phyloP scores from a whole-genome alignment of 2,329 filamentous ascomycete species.

The Aureobasidium leucospermi region DNA sequence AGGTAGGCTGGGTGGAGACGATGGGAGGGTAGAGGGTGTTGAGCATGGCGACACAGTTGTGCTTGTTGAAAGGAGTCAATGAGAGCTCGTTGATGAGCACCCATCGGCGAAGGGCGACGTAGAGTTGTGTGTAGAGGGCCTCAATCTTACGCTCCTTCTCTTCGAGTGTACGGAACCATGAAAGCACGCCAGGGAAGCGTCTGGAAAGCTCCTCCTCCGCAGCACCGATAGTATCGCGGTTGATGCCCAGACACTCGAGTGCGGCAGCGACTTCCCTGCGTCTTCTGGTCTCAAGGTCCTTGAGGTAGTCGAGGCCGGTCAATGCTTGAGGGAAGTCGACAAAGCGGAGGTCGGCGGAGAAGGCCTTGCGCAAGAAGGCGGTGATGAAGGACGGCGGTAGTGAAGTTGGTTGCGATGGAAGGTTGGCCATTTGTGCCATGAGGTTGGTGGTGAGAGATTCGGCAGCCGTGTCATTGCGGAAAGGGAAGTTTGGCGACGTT shows the following conservation, averaged over 20 bases:
- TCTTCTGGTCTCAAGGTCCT: conserved; percentile 54
- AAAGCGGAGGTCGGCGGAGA: conserved; percentile 46
- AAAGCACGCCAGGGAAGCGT: conserved; percentile 47
- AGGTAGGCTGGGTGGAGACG: conserved; percentile 41
- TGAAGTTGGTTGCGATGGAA: conserved; percentile 53
- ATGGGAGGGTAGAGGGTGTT: conserved; percentile 60
- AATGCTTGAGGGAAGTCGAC: conserved; percentile 61
- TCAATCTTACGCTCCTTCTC: conserved; percentile 46
- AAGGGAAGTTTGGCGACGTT: conserved; percentile 28
- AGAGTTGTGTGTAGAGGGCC: conserved; percentile 53
- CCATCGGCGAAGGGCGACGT: conserved; percentile 56
- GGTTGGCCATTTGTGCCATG: conserved; percentile 50
- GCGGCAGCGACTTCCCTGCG: conserved; percentile 51
- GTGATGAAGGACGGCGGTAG: conserved; percentile 57
- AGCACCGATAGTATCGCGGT: conserved; percentile 36
- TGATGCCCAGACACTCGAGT: conserved; percentile 46
- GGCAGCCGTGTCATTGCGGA: conserved; percentile 24
- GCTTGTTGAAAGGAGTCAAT: conserved; percentile 54
- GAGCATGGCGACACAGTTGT: conserved; percentile 60
- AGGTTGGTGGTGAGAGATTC: conserved; percentile 44
- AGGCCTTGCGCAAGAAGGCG: conserved; percentile 53
- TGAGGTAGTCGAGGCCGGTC: conserved; percentile 59
- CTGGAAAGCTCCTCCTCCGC: conserved; percentile 43
- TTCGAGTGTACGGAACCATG: conserved; percentile 43
- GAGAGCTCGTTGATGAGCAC: conserved; percentile 59